Evolutionary conservation across 345 rosid genomes (phyloP), one percentile per base, ranked within the genome.

Genomic region (Iberis pinnata): DNA sequence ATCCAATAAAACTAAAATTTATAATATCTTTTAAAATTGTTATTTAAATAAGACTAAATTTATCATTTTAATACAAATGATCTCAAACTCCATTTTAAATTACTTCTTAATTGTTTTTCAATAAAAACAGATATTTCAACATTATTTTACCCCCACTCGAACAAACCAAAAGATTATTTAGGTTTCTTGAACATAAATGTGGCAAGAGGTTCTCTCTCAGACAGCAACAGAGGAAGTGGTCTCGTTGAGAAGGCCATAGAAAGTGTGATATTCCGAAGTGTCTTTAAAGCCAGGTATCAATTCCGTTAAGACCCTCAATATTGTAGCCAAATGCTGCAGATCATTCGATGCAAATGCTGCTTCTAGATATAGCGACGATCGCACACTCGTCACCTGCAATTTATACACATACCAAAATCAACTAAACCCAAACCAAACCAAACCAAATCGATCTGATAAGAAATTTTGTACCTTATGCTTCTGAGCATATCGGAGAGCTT

Each of bases 281-380:
- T 65, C 78, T 54, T 60, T 73, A 48, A 92, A 88, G 49, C 86
- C 87, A 5, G 33, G 33, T 7, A 29, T 67, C 56, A 83, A 68
- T 62, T 93, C 97, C 4, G 81, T 69, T 67, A 88, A 88, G 70
- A 93, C 90, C 67, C 99, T 80, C 57, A 93, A 70, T 32, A 88
- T 92, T 2, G 97, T 92, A 38, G 99, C 95, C 55, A 93, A 76
- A 50, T 71, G 84, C 55, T 86, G 92, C 3, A 89, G 52, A 60
- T 93, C 81, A 27, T 76, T 78, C 17, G 95, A 70, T 24, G 96
- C 78, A 40, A 73, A 74, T 13, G 97, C 92, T 24, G 92, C 89
- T 73, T 86, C 95, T 19, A 88, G 33, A 29, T 2, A 22, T 6
- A 22, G 25, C 25, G 25, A 22, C 3, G 25, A 22, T 22, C 25